Conservation (phyloP, 192 early-diverging fungal species). For the Entomortierella lignicola region DNA sequence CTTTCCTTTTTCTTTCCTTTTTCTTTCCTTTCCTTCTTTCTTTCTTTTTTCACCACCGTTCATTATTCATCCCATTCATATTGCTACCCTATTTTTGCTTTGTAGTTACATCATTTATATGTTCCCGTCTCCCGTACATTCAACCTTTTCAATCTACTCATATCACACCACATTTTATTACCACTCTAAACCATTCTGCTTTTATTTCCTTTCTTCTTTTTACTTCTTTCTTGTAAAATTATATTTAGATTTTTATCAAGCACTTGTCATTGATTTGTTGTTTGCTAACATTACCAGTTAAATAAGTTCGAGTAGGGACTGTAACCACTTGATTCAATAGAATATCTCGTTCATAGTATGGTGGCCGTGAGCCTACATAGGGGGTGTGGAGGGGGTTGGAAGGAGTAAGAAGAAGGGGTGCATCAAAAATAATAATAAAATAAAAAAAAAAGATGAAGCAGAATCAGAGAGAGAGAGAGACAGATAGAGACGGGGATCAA, state of each 20-base stretch:
- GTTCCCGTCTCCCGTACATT: background rate
- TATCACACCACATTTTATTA: background rate
- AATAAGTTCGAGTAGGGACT: background rate
- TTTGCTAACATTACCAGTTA: background rate
- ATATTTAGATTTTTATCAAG: too few species aligned
- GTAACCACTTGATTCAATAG: too few species aligned
- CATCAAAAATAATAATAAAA: background rate
- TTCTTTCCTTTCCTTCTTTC: background rate
- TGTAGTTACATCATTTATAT: background rate
- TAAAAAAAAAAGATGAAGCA: background rate
- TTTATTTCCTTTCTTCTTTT: too few species aligned
- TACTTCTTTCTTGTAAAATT: too few species aligned
- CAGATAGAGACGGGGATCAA: background rate
- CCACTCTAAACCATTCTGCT: background rate
- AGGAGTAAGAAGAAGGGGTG: slow-evolving; percentile 2
- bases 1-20: background rate
- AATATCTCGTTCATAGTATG: too few species aligned
- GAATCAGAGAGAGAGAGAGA: background rate
- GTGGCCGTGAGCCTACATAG: background rate
- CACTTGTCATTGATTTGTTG: too few species aligned
- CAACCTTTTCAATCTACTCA: background rate
- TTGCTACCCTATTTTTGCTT: background rate
- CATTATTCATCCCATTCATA: background rate
- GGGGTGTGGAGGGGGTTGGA: background rate
- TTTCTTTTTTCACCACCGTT: background rate